Conservation (phyloP, 1,284 basidiomycete genomes). For the Fomitopsis schrenkii region DNA sequence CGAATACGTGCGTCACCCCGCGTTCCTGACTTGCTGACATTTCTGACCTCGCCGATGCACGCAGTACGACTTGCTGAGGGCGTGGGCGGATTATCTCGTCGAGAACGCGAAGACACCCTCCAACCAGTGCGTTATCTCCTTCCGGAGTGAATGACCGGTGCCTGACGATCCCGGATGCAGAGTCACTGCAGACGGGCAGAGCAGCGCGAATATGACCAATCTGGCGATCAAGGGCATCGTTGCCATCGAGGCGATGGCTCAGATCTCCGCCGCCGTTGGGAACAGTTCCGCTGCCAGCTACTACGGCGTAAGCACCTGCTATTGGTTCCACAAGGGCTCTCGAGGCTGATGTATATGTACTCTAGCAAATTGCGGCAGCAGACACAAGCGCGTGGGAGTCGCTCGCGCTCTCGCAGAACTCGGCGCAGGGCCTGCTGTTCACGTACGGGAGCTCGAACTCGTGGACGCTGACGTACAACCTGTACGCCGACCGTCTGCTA, state of each 20-base stretch:
- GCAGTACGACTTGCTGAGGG: constrained; percentile 51
- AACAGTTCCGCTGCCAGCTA: constrained; percentile 40
- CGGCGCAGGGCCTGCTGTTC: constrained; percentile 28
- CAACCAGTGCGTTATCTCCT: constrained; percentile 36
- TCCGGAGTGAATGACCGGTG: neutral
- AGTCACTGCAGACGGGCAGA: constrained; percentile 48
- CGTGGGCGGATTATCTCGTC: constrained; percentile 69
- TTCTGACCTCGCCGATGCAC: neutral
- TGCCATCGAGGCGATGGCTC: constrained; percentile 63
- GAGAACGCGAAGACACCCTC: constrained; percentile 51
- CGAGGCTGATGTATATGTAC: neutral
- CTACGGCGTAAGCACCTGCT: constrained; percentile 39
- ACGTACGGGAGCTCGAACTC: constrained; percentile 42
- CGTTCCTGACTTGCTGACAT: neutral
- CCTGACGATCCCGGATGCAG: constrained; percentile 40
- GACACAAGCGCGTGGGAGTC: constrained; percentile 22
- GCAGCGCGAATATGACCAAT: constrained; percentile 63
- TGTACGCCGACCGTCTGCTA: constrained; percentile 61
- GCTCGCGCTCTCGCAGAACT: constrained; percentile 31
- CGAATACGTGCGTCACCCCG: constrained; percentile 40
- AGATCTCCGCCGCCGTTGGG: constrained; percentile 50
- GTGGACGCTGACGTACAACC: constrained; percentile 64
- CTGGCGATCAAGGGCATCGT: constrained; percentile 70
- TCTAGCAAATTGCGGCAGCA: constrained; percentile 12
- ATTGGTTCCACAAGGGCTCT: neutral